A percentile compares a stretch with the other conserved stretches of the same genome.
These are phyloP conservation scores for Alternaria gansuensis DNA, from an alignment of 2,329 filamentous ascomycete species.

Conservation along the genomic window DNA sequence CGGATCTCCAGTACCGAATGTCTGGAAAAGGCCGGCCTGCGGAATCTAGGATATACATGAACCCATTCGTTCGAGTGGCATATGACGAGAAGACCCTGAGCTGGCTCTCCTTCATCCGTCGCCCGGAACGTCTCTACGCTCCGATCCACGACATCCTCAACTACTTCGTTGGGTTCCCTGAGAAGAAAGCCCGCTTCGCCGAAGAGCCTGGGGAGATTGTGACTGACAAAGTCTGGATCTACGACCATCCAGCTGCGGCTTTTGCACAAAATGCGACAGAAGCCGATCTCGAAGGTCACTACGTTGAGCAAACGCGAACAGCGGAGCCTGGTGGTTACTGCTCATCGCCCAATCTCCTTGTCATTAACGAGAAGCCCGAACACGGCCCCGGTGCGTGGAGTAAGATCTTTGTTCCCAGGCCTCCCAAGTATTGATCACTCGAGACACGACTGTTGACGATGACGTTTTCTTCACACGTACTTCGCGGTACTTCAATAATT, in stretches of 20 bases:
- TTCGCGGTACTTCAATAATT: constrained; percentile 23
- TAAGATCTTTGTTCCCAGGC: constrained; percentile 40
- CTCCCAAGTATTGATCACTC: constrained; percentile 25
- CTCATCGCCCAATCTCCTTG: constrained; percentile 63
- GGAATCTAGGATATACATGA: constrained; percentile 73
- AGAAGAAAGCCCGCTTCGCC: constrained; percentile 67
- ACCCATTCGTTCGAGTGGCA: constrained; percentile 76
- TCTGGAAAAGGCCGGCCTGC: constrained; percentile 51
- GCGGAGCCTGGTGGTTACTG: constrained; percentile 66
- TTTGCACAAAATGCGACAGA: constrained; percentile 38
- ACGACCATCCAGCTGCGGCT: constrained; percentile 44
- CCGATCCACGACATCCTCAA: constrained; percentile 68
- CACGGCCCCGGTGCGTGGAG: constrained; percentile 48
- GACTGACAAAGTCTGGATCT: constrained; percentile 62
- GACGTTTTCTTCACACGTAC: constrained; percentile 17
- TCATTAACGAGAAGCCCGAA: constrained; percentile 52
- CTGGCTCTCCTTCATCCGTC: constrained; percentile 68
- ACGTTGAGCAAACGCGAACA: constrained; percentile 53
- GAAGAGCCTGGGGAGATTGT: constrained; percentile 67
- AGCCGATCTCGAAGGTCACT: constrained; percentile 42
- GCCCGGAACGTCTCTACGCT: constrained; percentile 72
- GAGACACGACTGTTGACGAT: constrained; percentile 2
- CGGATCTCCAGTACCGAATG: constrained; percentile 53
- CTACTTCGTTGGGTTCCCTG: constrained; percentile 64
- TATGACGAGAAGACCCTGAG: constrained; percentile 67